Conservation (phyloP, 2,329 filamentous ascomycete genomes). For the Nemania abortiva region DNA sequence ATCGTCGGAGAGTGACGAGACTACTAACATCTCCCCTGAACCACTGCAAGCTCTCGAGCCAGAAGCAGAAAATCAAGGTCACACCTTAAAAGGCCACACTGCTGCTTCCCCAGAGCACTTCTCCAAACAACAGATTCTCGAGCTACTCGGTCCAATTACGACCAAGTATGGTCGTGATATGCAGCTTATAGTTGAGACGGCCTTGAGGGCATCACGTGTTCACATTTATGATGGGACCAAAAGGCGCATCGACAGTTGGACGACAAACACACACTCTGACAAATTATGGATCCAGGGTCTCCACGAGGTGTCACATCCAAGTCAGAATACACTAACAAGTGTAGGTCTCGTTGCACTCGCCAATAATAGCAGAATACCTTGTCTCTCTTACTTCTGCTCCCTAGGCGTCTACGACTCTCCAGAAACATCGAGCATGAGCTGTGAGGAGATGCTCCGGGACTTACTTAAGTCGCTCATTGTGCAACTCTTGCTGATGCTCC, state of each 20-base stretch:
- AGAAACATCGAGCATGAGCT: background rate
- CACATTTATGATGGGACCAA: background rate
- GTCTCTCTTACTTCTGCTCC: background rate
- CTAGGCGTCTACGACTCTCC: background rate
- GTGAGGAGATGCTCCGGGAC: background rate
- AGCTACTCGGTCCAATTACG: background rate
- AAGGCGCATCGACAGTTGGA: background rate
- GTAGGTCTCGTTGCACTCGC: background rate
- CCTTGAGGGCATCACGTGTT: background rate
- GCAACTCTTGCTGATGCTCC: background rate
- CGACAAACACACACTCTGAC: background rate
- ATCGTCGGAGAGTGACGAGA: too few species aligned
- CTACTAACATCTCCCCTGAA: too few species aligned
- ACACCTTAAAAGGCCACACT: background rate
- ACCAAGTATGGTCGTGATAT: background rate
- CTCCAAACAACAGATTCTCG: background rate
- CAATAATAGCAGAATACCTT: background rate
- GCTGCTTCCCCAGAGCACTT: background rate
- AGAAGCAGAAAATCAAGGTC: background rate
- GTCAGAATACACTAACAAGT: background rate
- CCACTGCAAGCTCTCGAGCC: too few species aligned
- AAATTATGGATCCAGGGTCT: background rate
- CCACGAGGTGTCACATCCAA: background rate
- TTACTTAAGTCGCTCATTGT: background rate
- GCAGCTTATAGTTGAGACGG: background rate